phyloP scores from a whole-genome alignment of 768 basidiomycete species.

The Leccinum incarnatum region DNA sequence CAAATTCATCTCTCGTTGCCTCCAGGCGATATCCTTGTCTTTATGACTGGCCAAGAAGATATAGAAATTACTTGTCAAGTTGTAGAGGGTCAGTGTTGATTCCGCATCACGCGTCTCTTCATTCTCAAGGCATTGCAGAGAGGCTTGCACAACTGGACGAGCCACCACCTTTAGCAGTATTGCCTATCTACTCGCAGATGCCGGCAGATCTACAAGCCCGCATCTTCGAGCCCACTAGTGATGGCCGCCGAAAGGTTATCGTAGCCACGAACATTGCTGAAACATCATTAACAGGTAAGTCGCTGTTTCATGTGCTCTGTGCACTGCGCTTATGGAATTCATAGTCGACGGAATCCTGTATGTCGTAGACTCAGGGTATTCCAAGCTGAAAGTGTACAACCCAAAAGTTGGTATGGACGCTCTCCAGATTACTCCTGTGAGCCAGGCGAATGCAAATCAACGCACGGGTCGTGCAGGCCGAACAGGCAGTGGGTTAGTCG shows the following conservation, averaged over 20 bases:
- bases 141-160: conserved; percentile 91
- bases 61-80: conserved; percentile 98
- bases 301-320: neutral
- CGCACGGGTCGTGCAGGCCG: conserved; percentile 94
- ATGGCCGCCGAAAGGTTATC: conserved; percentile 94
- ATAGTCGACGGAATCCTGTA: conserved; percentile 95
- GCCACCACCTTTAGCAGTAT: conserved; percentile 79
- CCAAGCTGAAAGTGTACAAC: conserved; percentile 98
- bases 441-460: conserved; percentile 97
- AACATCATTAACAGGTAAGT: conserved; percentile 86
- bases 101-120: neutral
- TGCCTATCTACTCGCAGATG: conserved; percentile 99
- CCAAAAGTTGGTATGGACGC: conserved; percentile 99
- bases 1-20: conserved; percentile 95
- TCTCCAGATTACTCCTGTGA: conserved; percentile 97
- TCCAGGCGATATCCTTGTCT: conserved; percentile 92
- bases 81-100: conserved; percentile 61
- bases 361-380: conserved; percentile 95
- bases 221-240: conserved; percentile 92
- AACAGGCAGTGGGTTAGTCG: conserved; percentile 85
- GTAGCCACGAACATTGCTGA: conserved; percentile 99
- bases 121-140: conserved; percentile 48
- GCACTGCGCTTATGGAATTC: conserved; percentile 5
- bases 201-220: conserved; percentile 98
- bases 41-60: conserved; percentile 99